A percentile compares a stretch with the other conserved stretches of the same genome.
These are phyloP conservation scores for Paracorniculantispora psalliotae DNA, from an alignment of 2,329 filamentous ascomycete species.

Conservation along the genomic window DNA sequence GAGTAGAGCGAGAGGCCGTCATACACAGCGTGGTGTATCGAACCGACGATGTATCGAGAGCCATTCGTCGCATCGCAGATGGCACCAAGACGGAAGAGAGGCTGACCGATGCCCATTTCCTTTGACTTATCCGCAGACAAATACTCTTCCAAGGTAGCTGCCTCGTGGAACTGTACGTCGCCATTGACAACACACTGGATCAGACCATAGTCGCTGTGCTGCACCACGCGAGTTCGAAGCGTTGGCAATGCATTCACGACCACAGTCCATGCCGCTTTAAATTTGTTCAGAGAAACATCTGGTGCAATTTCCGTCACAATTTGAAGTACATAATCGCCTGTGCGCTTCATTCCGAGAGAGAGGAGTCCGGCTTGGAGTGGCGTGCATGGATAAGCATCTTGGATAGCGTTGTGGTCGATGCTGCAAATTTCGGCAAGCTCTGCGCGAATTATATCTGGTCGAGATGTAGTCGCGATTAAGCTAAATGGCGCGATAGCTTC, in stretches of 20 bases:
- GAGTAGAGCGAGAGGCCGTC: slow-evolving; percentile 30
- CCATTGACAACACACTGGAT: not conserved
- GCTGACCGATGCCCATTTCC: not conserved
- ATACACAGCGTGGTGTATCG: slow-evolving; percentile 39
- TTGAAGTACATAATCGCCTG: not conserved
- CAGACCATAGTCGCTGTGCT: not conserved
- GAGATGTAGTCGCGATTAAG: not conserved
- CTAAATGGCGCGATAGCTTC: not conserved
- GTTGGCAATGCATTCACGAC: not conserved
- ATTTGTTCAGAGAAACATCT: not conserved
- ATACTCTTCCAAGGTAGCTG: not conserved
- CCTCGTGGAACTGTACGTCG: not conserved
- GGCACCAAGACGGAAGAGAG: not conserved
- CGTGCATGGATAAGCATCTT: not conserved
- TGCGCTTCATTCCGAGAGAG: not conserved
- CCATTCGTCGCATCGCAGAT: not conserved
- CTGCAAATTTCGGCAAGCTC: not conserved
- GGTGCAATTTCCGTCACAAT: not conserved
- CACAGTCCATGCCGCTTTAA: not conserved
- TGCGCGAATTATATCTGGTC: not conserved
- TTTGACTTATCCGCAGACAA: not conserved
- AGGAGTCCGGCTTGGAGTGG: not conserved
- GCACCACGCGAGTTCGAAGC: not conserved
- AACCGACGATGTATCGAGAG: slow-evolving; percentile 13
- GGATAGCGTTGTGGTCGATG: not conserved